A percentile compares a stretch with the other conserved stretches of the same genome.
Evolutionary conservation across 2,329 filamentous ascomycete species (phyloP).

Genomic region (Tolypocladium endophyticum): DNA sequence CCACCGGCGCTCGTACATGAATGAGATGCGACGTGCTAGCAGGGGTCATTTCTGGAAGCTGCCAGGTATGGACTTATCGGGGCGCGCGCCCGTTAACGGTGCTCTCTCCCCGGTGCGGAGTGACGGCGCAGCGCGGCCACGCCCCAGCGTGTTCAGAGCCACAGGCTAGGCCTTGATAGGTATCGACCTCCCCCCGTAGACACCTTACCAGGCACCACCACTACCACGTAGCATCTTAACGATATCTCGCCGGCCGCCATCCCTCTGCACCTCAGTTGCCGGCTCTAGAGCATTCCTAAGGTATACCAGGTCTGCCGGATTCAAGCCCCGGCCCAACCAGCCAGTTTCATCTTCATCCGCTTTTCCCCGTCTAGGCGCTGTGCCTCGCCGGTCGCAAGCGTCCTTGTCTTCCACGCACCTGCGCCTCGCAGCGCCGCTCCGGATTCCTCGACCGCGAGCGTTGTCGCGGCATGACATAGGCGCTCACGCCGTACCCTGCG

Average conservation of each 20-base stretch:
- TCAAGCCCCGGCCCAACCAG: neutral
- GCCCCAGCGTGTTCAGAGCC: no score
- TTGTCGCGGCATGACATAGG: constrained; percentile 3
- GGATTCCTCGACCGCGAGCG: neutral
- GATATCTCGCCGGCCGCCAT: neutral
- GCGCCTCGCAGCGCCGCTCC: neutral
- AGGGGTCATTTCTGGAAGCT: neutral
- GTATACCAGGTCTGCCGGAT: neutral
- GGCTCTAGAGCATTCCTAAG: neutral
- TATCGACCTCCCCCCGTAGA: neutral
- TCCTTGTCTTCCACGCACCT: neutral
- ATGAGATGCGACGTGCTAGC: neutral
- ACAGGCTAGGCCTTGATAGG: no score
- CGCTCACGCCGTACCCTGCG: neutral
- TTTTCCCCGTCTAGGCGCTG: neutral
- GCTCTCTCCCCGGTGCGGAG: neutral
- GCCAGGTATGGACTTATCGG: neutral
- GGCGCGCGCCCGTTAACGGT: neutral
- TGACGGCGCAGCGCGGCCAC: no score
- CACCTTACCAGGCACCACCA: neutral
- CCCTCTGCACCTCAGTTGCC: neutral
- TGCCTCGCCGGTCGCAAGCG: neutral
- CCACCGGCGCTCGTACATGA: neutral
- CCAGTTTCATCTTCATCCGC: neutral
- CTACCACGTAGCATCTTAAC: neutral